Base-by-base conservation (phyloP, 768 basidiomycete species). In the Boletus eberwhitei region DNA sequence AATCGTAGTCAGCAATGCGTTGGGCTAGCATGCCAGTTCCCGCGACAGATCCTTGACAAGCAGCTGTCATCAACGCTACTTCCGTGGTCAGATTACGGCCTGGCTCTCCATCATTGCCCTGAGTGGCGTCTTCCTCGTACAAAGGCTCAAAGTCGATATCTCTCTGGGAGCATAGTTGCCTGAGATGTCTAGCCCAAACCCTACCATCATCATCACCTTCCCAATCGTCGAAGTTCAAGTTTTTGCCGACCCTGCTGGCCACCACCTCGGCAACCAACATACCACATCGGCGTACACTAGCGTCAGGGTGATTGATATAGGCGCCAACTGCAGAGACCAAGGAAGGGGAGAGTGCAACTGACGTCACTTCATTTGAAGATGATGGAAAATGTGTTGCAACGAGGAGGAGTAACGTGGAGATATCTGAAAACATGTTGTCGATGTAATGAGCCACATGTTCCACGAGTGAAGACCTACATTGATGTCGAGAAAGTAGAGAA, bases 261-360 rank as follows among this genome's bases (percentile, higher is more conserved):
- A 88, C 79, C 17, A 87, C 75, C 71, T 99, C 96, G 1, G 90
- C 96, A 1, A 83, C 85, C 34, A 98, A 79, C 93, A 99, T 96
- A 4, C 97, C 97, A 60, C 93, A 89, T 24, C 86, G 80, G 4
- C 96, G 86, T 19, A 97, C 79, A 4, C 84, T 77, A 2, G 76
- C 71, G 50, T 96, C 92, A 7, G 85, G 72, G 69, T 96, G 92
- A 1, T 78, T 78, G 42, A 99, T 83, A 64, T 97, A 98, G 6
- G 72, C 70, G 7, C 86, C 81, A 43, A 97, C 77, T 13, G 83
- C 83, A 21, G 75, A 73, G 57, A 98, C 78, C 64, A 98, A 87
- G 1, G 74, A 54, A 5, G 84, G 74, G 13, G 82, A 84, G 31
- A 79, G 69, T 3, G 83, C 77, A 4, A 88, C 68, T 9, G 73